These are phyloP conservation scores for Xylaria sp. DNA, from an alignment of 2,329 filamentous ascomycete genomes.

Conservation along the genomic window DNA sequence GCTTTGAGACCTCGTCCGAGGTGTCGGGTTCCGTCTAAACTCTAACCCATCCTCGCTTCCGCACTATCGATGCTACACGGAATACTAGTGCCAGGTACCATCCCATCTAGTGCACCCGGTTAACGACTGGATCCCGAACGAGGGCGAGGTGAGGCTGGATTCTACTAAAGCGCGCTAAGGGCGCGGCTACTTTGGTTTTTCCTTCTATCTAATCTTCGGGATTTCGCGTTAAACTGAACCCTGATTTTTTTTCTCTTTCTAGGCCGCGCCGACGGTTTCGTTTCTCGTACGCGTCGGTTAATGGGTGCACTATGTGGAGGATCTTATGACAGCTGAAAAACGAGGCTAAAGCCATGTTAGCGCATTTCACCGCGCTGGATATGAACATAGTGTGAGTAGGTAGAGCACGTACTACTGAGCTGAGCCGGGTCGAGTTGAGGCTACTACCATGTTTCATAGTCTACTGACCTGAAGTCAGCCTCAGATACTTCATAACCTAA, in stretches of 20 bases:
- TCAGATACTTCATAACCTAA: neutral
- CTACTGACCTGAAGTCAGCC: neutral
- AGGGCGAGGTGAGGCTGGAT: neutral
- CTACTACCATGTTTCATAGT: neutral
- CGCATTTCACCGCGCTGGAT: neutral
- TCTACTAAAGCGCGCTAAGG: neutral
- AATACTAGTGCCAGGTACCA: no score
- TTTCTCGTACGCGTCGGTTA: no score
- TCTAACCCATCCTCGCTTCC: neutral
- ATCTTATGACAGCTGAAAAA: neutral
- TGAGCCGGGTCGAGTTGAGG: neutral
- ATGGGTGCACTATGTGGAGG: neutral
- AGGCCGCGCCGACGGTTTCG: neutral
- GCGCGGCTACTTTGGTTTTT: neutral
- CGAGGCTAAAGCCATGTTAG: neutral
- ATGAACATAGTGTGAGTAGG: neutral
- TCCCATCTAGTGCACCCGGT: no score
- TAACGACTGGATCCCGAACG: no score
- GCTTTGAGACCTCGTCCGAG: neutral
- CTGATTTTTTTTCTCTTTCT: neutral
- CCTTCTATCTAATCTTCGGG: neutral
- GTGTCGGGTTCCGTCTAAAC: constrained; percentile 1
- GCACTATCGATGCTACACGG: neutral
- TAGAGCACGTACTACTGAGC: no score
- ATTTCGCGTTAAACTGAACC: neutral